These are phyloP conservation scores for Chaetomiaceae sp. DNA, from an alignment of 2,329 filamentous ascomycete species.

Conservation along the genomic window DNA sequence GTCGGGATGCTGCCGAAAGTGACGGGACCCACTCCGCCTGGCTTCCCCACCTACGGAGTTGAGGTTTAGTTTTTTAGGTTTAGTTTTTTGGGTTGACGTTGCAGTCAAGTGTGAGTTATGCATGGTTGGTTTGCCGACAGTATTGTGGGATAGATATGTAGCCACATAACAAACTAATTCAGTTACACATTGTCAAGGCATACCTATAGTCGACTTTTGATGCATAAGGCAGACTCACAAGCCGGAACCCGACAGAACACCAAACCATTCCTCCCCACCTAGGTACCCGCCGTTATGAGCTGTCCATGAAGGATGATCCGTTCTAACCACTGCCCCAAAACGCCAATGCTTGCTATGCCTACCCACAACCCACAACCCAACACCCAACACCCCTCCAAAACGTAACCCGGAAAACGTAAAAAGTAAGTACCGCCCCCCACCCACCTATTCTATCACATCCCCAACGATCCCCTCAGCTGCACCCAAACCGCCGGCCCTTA, in stretches of 20 bases:
- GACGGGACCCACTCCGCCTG: too few relatives aligned
- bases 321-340: conserved; percentile 4
- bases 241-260: not conserved
- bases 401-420: not conserved
- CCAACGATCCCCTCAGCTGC: conserved; percentile 1
- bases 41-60: too few relatives aligned
- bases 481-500: conserved; percentile 25
- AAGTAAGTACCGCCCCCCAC: not conserved
- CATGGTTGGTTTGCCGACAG: not conserved
- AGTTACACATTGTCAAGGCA: too few relatives aligned
- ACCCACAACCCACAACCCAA: not conserved
- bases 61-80: too few relatives aligned
- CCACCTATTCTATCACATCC: not conserved
- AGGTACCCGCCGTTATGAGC: not conserved
- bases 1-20: not conserved
- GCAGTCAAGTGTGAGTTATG: not conserved
- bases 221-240: not conserved
- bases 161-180: too few relatives aligned
- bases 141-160: not conserved
- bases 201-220: too few relatives aligned
- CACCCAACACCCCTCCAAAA: not conserved
- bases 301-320: not conserved
- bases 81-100: too few relatives aligned
- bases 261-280: not conserved
- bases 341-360: conserved; percentile 11